A percentile compares a stretch with the other conserved stretches of the same genome.
phyloP scores from a whole-genome alignment of 805 yeast species.

The Lachancea fermentati region DNA sequence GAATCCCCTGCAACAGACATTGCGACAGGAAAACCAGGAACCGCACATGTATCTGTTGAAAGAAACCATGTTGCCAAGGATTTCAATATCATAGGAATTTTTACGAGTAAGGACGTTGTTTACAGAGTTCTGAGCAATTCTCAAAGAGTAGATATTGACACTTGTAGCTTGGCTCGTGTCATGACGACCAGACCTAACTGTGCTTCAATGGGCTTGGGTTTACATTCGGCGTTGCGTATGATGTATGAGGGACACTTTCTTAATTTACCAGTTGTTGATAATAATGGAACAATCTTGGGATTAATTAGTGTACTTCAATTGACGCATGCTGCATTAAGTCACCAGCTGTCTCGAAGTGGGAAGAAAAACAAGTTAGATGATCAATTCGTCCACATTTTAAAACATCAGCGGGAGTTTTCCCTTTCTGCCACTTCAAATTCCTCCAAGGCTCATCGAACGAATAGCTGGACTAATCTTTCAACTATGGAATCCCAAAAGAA shows the following conservation, averaged over 20 bases:
- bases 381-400: background rate
- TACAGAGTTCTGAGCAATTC: slow-evolving; percentile 35
- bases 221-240: slow-evolving; percentile 40
- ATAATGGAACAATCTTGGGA: slow-evolving; percentile 32
- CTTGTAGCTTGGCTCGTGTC: slow-evolving; percentile 37
- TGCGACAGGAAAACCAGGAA: background rate
- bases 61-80: slow-evolving; percentile 16
- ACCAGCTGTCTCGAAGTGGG: slow-evolving; percentile 14
- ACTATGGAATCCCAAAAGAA: slow-evolving; percentile 15
- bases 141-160: slow-evolving; percentile 31
- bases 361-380: slow-evolving; percentile 17
- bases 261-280: slow-evolving; percentile 38
- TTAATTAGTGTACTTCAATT: slow-evolving; percentile 40
- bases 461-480: too few species aligned
- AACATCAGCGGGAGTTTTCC: too few species aligned
- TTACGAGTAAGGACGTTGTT: slow-evolving; percentile 42
- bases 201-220: slow-evolving; percentile 36
- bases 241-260: slow-evolving; percentile 45
- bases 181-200: slow-evolving; percentile 44
- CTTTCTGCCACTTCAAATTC: background rate
- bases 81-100: slow-evolving; percentile 38
- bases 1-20: background rate
- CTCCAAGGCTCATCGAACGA: slow-evolving; percentile 10
- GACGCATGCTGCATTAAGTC: slow-evolving; percentile 36
- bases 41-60: slow-evolving; percentile 4